A percentile compares a stretch with the other conserved stretches of the same genome.
These are phyloP conservation scores for Datura wrightii DNA, from an alignment of 257 asterid genomes.

Conservation along the genomic window DNA sequence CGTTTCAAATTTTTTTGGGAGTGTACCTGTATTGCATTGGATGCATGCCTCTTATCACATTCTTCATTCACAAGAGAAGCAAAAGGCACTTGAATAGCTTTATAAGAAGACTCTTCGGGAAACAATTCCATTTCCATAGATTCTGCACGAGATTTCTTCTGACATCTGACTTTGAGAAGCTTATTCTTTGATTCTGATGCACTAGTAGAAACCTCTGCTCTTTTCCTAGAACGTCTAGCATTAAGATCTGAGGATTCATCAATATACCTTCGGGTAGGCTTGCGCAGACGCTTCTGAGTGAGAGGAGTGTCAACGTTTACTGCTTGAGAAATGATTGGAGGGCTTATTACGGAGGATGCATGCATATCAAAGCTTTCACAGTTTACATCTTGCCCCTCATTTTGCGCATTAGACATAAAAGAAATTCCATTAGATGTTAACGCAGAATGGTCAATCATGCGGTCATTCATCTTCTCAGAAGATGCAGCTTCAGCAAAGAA, in stretches of 20 bases:
- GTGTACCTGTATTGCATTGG: conserved; percentile 34
- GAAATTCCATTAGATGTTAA: conserved; percentile 41
- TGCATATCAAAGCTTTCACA: conserved; percentile 24
- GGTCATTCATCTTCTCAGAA: conserved; percentile 53
- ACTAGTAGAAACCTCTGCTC: conserved; percentile 52
- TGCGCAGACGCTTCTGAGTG: conserved; percentile 75
- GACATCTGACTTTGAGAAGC: conserved; percentile 48
- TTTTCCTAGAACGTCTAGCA: conserved; percentile 49
- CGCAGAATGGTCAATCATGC: conserved; percentile 43
- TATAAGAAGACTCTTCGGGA: conserved; percentile 61
- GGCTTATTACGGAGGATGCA: conserved; percentile 37
- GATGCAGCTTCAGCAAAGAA: conserved; percentile 51
- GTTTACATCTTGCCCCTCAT: conserved; percentile 31
- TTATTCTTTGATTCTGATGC: conserved; percentile 48
- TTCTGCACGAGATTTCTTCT: conserved; percentile 53
- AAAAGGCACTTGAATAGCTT: conserved; percentile 96
- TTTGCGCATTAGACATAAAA: conserved; percentile 44
- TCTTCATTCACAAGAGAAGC: conserved; percentile 68
- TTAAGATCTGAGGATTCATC: conserved; percentile 71
- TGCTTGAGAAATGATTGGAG: conserved; percentile 35
- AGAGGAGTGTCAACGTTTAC: conserved; percentile 43
- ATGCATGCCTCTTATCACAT: conserved; percentile 40
- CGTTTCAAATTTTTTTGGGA: not conserved
- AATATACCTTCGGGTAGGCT: conserved; percentile 90
- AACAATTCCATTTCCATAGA: conserved; percentile 48